Conservation (phyloP, 2,329 filamentous ascomycete species). For the Aspergillus hortae region DNA sequence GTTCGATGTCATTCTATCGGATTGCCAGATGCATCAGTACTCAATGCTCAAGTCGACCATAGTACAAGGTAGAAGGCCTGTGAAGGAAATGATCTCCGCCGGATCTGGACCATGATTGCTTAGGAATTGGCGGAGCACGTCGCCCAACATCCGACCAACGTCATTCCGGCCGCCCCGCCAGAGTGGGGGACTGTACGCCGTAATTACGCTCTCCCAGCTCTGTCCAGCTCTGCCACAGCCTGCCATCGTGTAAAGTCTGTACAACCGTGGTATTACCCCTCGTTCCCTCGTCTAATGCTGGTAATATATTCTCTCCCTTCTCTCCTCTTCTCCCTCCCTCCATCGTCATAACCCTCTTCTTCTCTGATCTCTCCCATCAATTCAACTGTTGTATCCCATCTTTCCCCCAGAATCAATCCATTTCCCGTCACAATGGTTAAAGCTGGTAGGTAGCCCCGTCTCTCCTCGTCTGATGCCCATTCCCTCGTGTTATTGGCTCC, state of each 20-base stretch:
- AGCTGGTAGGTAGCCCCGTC: constrained; percentile 66
- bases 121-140: constrained; percentile 14
- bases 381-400: not conserved
- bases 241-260: not conserved
- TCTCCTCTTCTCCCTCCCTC: constrained; percentile 8
- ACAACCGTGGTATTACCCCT: constrained; percentile 4
- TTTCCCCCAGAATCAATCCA: constrained; percentile 17
- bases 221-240: not conserved
- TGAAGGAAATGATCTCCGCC: not conserved
- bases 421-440: constrained; percentile 89
- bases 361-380: constrained; percentile 9
- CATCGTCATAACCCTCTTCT: constrained; percentile 8
- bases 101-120: constrained; percentile 13
- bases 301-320: constrained; percentile 8
- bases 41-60: too few relatives aligned
- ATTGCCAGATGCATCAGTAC: too few relatives aligned
- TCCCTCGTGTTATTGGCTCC: constrained; percentile 14
- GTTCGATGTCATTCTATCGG: too few relatives aligned
- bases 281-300: constrained; percentile 13
- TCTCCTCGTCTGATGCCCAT: constrained; percentile 14
- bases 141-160: constrained; percentile 9
- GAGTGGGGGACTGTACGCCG: constrained; percentile 8
- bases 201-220: not conserved
- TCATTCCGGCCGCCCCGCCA: constrained; percentile 22
- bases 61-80: too few relatives aligned